Base-by-base conservation (phyloP, 2,329 filamentous ascomycete genomes). In the Penicillium sclerotigenum region DNA sequence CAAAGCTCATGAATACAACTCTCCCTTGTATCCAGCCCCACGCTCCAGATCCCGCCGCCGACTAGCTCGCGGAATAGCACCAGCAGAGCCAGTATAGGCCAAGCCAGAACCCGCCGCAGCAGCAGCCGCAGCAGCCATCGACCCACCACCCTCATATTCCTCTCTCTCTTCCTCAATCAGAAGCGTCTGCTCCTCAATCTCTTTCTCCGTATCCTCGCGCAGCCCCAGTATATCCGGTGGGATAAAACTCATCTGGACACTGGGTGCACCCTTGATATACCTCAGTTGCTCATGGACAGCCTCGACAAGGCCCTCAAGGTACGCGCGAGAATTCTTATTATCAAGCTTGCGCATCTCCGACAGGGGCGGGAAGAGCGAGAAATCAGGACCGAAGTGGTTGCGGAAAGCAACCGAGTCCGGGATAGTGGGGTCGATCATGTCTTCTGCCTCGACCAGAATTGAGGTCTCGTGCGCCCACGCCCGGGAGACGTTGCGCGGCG, bases 401-500 rank as follows among this genome's bases (percentile, higher is more conserved):
- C 91, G 86, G 80, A 93, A 95, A 0, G 91, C 90, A 8, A 93
- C 86, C 66, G 95, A 87, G 34, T 83, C 76, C 0, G 94, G 93
- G 28, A 97, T 87, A 13, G 85, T 82, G 18, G 88, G 83, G 70
- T 83, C 78, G 60, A 97, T 87, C 55, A 84, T 83, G 60, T 88
- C 81, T 58, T 88, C 81, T 55, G 86, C 86, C 63, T 87, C 86
- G 60, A 95, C 89, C 58, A 91, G 91, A 64, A 97, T 90, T 58
- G 89, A 89, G 13, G 94, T 99, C 77, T 99, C 94, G 75, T 96
- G 93, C 24, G 92, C 91, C 94, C 94, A 99, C 29, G 93, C 91
- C 52, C 94, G 88, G 40, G 94, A 94, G 7, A 99, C 94, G 68
- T 99, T 99, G 62, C 93, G 86, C 5, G 94, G 92, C 14, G 94